Percentiles rank a stretch among this genome's conserved stretches.
Conservation (phyloP, 345 rosid species). For the Salix purpurea region DNA sequence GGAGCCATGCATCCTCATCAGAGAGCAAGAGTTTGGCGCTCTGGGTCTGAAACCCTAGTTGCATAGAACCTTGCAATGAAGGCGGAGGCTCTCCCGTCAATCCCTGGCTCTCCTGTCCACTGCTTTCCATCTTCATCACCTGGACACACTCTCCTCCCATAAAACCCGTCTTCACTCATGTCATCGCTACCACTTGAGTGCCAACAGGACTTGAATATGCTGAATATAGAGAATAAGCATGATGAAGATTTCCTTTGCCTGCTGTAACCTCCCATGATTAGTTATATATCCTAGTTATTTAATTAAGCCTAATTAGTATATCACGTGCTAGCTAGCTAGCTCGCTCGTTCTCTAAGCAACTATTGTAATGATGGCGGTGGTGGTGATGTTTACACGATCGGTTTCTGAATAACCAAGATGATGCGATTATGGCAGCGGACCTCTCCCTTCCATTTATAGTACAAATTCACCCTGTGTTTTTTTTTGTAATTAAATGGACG, state of each 20-base stretch:
- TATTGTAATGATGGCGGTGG: no score
- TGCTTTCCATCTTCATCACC: constrained; percentile 51
- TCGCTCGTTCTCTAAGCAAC: no score
- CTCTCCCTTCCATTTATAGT: no score
- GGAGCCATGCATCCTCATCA: constrained; percentile 16
- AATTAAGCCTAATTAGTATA: no score
- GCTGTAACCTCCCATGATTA: constrained; percentile 20
- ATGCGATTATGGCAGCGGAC: no score
- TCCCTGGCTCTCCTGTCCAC: constrained; percentile 57
- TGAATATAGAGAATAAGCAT: constrained; percentile 31
- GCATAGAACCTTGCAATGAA: constrained; percentile 62
- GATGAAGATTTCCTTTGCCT: constrained; percentile 41
- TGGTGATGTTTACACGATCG: no score
- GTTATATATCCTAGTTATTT: not conserved
- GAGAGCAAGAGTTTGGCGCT: constrained; percentile 31
- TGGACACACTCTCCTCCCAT: constrained; percentile 39
- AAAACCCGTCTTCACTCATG: constrained; percentile 49
- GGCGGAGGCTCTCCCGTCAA: constrained; percentile 64
- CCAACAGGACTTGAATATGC: constrained; percentile 59
- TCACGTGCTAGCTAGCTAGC: no score
- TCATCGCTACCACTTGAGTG: constrained; percentile 38
- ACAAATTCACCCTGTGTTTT: no score
- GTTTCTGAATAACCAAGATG: no score
- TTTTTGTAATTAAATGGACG: no score
- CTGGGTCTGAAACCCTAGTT: constrained; percentile 48